Percentiles rank a stretch among this genome's conserved stretches.
Evolutionary conservation across 306 rosid species (phyloP).

Genomic region (Acacia confusa): DNA sequence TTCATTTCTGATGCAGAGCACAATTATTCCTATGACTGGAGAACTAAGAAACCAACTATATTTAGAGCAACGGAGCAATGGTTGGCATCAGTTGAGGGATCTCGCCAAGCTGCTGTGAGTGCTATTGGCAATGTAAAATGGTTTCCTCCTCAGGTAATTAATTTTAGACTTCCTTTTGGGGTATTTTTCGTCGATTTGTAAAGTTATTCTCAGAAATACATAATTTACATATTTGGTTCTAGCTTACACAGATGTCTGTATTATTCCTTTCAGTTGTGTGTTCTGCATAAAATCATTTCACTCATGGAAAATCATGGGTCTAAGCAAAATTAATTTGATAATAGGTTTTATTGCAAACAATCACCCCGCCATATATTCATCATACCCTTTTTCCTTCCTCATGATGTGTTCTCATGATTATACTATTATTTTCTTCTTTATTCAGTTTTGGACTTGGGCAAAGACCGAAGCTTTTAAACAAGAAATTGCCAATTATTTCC

Average conservation of each 20-base stretch:
- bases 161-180: constrained; percentile 27
- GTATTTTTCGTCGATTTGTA: constrained; percentile 15
- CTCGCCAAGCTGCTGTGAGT: constrained; percentile 74
- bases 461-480: too few species aligned
- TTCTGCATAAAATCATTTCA: not conserved
- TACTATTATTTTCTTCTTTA: not conserved
- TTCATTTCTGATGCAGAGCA: constrained; percentile 62
- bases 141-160: constrained; percentile 90
- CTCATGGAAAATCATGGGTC: not conserved
- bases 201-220: constrained; percentile 14
- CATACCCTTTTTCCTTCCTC: not conserved
- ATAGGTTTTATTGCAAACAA: not conserved
- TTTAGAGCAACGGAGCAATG: constrained; percentile 99
- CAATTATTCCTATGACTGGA: constrained; percentile 99
- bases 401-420: not conserved
- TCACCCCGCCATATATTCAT: not conserved
- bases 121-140: constrained; percentile 86
- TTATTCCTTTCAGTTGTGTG: constrained; percentile 27
- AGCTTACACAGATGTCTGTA: constrained; percentile 26
- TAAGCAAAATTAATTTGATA: not conserved
- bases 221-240: constrained; percentile 16
- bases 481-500: too few species aligned
- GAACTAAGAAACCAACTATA: constrained; percentile 94
- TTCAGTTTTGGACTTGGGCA: not conserved
- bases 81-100: constrained; percentile 99